Conservation (phyloP, 1,284 basidiomycete species). For the Hypsizygus ulmarius region DNA sequence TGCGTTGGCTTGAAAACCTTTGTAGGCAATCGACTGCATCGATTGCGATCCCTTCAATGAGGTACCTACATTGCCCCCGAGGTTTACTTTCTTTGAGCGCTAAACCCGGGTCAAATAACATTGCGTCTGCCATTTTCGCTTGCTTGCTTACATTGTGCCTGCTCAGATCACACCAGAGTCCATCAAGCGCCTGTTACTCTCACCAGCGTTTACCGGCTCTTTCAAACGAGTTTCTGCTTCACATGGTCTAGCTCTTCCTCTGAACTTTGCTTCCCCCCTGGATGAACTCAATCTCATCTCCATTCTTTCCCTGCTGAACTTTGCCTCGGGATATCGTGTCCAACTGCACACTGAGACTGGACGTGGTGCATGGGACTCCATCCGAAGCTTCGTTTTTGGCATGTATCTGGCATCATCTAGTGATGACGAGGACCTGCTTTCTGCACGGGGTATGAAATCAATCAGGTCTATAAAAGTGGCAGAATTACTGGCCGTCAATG, state of each 20-base stretch:
- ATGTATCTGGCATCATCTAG: conserved; percentile 65
- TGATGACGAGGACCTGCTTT: conserved; percentile 59
- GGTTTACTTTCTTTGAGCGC: no score
- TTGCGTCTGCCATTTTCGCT: neutral
- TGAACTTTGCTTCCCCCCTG: conserved; percentile 67
- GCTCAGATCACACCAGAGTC: conserved; percentile 51
- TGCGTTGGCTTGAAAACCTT: no score
- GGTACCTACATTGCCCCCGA: no score
- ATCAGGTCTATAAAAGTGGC: conserved; percentile 60
- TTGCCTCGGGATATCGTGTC: conserved; percentile 74
- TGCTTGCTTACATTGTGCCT: neutral
- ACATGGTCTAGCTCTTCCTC: conserved; percentile 72
- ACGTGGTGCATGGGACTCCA: conserved; percentile 78
- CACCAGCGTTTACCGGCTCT: conserved; percentile 59
- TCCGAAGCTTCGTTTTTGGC: conserved; percentile 69
- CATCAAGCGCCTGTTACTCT: conserved; percentile 61
- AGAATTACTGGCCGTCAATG: conserved; percentile 64
- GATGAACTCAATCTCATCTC: conserved; percentile 75
- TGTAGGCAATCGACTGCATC: no score
- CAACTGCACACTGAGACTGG: conserved; percentile 67
- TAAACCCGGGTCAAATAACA: no score
- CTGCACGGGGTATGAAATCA: conserved; percentile 60
- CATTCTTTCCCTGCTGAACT: conserved; percentile 74
- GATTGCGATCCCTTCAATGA: no score
- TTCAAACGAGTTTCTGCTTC: conserved; percentile 59